Evolutionary conservation across 177 flowering plant species (phyloP).

Genomic region (Telopea speciosissima): DNA sequence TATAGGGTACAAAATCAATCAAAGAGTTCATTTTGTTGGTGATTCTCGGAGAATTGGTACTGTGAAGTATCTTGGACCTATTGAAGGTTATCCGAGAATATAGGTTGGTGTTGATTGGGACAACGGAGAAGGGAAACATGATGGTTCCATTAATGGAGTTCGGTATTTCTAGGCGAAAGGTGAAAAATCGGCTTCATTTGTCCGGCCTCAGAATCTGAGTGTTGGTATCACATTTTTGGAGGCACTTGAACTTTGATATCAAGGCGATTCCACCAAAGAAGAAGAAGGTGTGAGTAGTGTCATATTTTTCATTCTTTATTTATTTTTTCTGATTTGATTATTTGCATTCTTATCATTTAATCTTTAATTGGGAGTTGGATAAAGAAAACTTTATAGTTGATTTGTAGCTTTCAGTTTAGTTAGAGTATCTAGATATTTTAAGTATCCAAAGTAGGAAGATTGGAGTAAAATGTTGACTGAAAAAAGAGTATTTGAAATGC

Average conservation of each 20-base stretch:
- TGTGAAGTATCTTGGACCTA: conserved; percentile 68
- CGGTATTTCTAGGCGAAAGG: conserved; percentile 56
- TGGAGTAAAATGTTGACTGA: neutral
- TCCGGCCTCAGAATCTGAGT: conserved; percentile 54
- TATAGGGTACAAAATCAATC: conserved; percentile 38
- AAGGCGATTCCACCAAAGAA: conserved; percentile 53
- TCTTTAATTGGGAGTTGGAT: neutral
- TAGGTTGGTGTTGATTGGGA: conserved; percentile 99
- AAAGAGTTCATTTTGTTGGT: conserved; percentile 59
- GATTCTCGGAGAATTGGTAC: conserved; percentile 65
- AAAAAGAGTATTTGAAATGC: neutral
- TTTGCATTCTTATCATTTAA: neutral
- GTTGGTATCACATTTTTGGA: conserved; percentile 61
- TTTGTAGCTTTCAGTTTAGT: neutral
- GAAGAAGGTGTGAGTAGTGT: conserved; percentile 56
- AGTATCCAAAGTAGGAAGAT: neutral
- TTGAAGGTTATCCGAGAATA: conserved; percentile 58
- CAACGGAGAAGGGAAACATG: conserved; percentile 72
- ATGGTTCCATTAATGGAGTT: conserved; percentile 71
- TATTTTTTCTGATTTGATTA: neutral
- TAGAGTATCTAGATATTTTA: neutral
- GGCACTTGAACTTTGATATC: conserved; percentile 63
- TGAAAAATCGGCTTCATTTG: conserved; percentile 66
- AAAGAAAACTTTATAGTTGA: neutral
- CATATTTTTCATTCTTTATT: neutral